A percentile compares a stretch with the other conserved stretches of the same genome.
These are phyloP conservation scores for Aspergillus olivimuriae DNA, from an alignment of 495 filamentous ascomycete genomes.

Conservation along the genomic window DNA sequence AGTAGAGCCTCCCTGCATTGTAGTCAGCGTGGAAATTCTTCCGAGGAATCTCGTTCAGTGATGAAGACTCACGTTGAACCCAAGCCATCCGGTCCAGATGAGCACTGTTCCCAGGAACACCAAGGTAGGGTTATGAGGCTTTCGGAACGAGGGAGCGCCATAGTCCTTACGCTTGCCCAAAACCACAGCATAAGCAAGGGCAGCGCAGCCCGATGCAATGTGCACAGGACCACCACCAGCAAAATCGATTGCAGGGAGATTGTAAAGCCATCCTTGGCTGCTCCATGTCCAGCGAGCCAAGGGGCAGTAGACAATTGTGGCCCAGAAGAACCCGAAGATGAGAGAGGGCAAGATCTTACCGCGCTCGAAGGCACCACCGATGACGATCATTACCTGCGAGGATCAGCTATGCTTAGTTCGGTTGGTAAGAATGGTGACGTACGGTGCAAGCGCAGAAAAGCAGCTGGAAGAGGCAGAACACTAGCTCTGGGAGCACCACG, in stretches of 20 bases:
- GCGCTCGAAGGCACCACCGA: conserved; percentile 49
- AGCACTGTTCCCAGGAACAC: conserved; percentile 53
- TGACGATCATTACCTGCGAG: conserved; percentile 40
- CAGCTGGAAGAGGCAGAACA: conserved; percentile 53
- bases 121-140: conserved; percentile 50
- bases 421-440: conserved; percentile 3
- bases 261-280: conserved; percentile 50
- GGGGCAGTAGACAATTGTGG: conserved; percentile 54
- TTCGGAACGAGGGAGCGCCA: conserved; percentile 35
- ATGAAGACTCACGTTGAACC: conserved; percentile 45
- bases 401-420: conserved; percentile 1
- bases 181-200: conserved; percentile 50
- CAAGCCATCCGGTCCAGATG: conserved; percentile 57
- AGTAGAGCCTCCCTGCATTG: conserved; percentile 44
- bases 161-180: conserved; percentile 47
- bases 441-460: conserved; percentile 53
- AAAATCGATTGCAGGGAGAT: conserved; percentile 49
- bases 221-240: conserved; percentile 53
- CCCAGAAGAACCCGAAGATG: conserved; percentile 53
- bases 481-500: conserved; percentile 46
- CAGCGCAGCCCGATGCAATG: conserved; percentile 47
- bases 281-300: conserved; percentile 60
- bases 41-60: not conserved
- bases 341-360: conserved; percentile 49
- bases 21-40: not conserved